Evolutionary conservation across 768 basidiomycete genomes (phyloP).

Genomic region (Tulasnella calospora): DNA sequence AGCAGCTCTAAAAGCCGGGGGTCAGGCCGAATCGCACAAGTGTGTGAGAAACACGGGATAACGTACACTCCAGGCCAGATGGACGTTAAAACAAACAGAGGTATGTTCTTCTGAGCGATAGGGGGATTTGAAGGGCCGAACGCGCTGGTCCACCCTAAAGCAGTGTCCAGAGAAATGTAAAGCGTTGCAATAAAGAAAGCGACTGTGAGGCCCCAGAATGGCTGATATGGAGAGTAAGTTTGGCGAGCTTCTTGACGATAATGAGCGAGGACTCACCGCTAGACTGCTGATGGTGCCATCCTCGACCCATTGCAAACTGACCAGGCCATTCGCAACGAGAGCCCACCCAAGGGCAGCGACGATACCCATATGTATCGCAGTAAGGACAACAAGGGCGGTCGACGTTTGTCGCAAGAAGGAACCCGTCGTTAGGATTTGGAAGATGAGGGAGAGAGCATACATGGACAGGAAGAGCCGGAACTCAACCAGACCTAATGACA

Average conservation of each 20-base stretch:
- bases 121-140: slow-evolving; percentile 60
- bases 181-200: slow-evolving; percentile 65
- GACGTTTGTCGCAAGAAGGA: slow-evolving; percentile 74
- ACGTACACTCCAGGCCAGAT: slow-evolving; percentile 76
- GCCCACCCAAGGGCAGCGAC: slow-evolving; percentile 77
- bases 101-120: slow-evolving; percentile 53
- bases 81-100: slow-evolving; percentile 74
- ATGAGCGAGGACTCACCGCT: slow-evolving; percentile 6
- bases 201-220: slow-evolving; percentile 52
- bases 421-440: slow-evolving; percentile 79
- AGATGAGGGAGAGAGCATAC: slow-evolving; percentile 37
- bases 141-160: slow-evolving; percentile 55
- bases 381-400: slow-evolving; percentile 59
- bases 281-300: slow-evolving; percentile 56
- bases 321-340: slow-evolving; percentile 55
- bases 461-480: slow-evolving; percentile 70
- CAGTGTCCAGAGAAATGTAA: slow-evolving; percentile 83
- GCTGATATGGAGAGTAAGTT: slow-evolving; percentile 41
- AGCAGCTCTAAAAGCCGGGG: slow-evolving; percentile 47
- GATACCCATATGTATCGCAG: slow-evolving; percentile 73
- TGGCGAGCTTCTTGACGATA: not conserved
- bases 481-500: slow-evolving; percentile 56
- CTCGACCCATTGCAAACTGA: slow-evolving; percentile 88
- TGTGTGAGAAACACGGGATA: not conserved
- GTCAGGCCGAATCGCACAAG: slow-evolving; percentile 17